These are phyloP conservation scores for Aureobasidium pullulans DNA, from an alignment of 2,329 filamentous ascomycete genomes.

Conservation along the genomic window DNA sequence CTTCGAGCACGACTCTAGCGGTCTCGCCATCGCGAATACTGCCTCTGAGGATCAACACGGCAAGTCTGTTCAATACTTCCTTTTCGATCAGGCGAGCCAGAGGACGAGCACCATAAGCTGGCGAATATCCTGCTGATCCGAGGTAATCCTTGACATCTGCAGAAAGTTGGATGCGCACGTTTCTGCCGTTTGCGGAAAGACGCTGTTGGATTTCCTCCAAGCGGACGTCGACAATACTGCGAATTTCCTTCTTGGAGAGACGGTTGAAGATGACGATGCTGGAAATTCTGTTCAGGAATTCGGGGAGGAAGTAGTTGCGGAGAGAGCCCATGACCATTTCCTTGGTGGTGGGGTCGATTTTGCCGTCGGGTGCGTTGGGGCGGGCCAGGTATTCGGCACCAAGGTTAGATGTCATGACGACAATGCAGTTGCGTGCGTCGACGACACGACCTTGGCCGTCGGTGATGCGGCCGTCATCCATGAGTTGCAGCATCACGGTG, in stretches of 20 bases:
- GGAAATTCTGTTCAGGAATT: slow-evolving; percentile 97
- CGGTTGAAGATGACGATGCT: slow-evolving; percentile 98
- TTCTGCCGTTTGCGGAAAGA: slow-evolving; percentile 74
- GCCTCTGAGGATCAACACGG: slow-evolving; percentile 82
- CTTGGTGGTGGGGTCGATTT: slow-evolving; percentile 74
- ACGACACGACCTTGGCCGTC: slow-evolving; percentile 93
- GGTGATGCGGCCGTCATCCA: slow-evolving; percentile 98
- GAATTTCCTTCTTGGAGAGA: slow-evolving; percentile 80
- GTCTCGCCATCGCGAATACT: slow-evolving; percentile 77
- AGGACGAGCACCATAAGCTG: slow-evolving; percentile 87
- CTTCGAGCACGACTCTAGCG: slow-evolving; percentile 69
- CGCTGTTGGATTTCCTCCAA: slow-evolving; percentile 85
- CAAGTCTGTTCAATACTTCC: slow-evolving; percentile 89
- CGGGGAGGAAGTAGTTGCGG: slow-evolving; percentile 92
- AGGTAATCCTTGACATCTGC: slow-evolving; percentile 89
- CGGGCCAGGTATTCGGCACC: slow-evolving; percentile 89
- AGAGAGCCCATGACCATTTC: slow-evolving; percentile 88
- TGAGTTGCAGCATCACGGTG: slow-evolving; percentile 95
- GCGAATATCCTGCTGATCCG: slow-evolving; percentile 84
- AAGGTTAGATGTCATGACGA: slow-evolving; percentile 98
- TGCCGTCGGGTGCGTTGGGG: slow-evolving; percentile 68
- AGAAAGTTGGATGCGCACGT: slow-evolving; percentile 74
- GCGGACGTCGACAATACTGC: slow-evolving; percentile 89
- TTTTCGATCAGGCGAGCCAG: slow-evolving; percentile 88
- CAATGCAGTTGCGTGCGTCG: slow-evolving; percentile 95